Evolutionary conservation across 2,329 filamentous ascomycete species (phyloP).

Genomic region (Arthrocladium fulminans): DNA sequence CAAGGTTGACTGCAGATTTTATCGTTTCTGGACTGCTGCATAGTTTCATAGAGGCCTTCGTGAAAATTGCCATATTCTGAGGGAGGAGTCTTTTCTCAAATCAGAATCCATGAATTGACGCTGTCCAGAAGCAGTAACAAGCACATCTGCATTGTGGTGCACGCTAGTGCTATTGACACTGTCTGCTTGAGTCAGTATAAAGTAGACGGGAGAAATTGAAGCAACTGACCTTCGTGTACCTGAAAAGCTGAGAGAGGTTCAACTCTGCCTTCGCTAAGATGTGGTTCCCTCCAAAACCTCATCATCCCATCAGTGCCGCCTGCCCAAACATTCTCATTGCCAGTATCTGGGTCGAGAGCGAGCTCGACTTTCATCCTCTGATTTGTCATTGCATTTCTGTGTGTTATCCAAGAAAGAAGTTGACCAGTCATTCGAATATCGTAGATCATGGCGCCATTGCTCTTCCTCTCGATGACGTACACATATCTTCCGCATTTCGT

Average conservation of each 20-base stretch:
- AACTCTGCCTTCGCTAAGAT: constrained; percentile 33
- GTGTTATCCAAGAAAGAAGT: constrained; percentile 42
- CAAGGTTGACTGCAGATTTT: too few species aligned
- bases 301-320: constrained; percentile 50
- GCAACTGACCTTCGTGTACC: constrained; percentile 36
- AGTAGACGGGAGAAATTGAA: background rate
- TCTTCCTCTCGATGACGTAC: constrained; percentile 49
- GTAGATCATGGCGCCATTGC: constrained; percentile 48
- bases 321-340: constrained; percentile 48
- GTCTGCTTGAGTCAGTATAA: constrained; percentile 15
- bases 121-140: constrained; percentile 45
- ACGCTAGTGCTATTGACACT: constrained; percentile 36
- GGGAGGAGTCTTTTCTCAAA: background rate
- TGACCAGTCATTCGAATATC: constrained; percentile 49
- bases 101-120: background rate
- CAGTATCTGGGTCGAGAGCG: constrained; percentile 26
- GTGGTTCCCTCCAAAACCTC: constrained; percentile 42
- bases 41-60: too few species aligned
- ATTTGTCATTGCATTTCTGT: constrained; percentile 40
- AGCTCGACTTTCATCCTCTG: constrained; percentile 51
- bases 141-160: constrained; percentile 39
- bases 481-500: constrained; percentile 51
- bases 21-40: too few species aligned
- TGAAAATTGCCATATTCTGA: background rate
- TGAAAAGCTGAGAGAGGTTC: constrained; percentile 36